phyloP scores from a whole-genome alignment of 2,329 filamentous ascomycete species.

The Waltergamsia citrina region DNA sequence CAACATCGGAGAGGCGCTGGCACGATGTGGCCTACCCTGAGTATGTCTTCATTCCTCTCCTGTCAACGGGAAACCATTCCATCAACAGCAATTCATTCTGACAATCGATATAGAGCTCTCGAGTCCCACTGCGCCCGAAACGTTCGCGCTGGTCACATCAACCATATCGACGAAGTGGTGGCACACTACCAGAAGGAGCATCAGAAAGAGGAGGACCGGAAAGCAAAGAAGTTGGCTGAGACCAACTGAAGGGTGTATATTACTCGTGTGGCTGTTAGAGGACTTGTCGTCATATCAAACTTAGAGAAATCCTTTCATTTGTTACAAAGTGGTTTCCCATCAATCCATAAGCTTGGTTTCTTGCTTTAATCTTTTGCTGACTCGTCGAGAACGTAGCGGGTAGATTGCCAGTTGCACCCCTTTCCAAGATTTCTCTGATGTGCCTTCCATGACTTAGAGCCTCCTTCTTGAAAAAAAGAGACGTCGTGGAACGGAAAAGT shows the following conservation, averaged over 20 bases:
- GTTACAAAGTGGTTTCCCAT: not conserved
- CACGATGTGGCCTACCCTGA: slow-evolving; percentile 48
- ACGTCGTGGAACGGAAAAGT: no score
- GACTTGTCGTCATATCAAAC: slow-evolving; percentile 4
- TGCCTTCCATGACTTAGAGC: no score
- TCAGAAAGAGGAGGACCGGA: slow-evolving; percentile 44
- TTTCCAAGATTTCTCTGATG: no score
- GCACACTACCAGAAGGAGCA: slow-evolving; percentile 48
- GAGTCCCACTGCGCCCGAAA: slow-evolving; percentile 40
- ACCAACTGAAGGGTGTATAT: slow-evolving; percentile 22
- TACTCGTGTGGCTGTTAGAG: slow-evolving; percentile 10
- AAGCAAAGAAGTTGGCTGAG: slow-evolving; percentile 36
- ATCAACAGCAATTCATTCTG: not conserved
- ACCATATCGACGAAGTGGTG: slow-evolving; percentile 45
- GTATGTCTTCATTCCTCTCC: slow-evolving; percentile 29
- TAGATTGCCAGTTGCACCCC: no score
- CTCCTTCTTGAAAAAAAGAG: no score
- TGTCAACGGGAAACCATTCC: not conserved
- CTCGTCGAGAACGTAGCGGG: no score
- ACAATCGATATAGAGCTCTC: slow-evolving; percentile 29
- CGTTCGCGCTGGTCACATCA: slow-evolving; percentile 43
- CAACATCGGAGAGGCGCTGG: slow-evolving; percentile 29
- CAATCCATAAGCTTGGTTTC: no score
- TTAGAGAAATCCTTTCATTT: not conserved
- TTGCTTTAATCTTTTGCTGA: no score